Percentiles rank a stretch among this genome's conserved stretches.
phyloP scores from a whole-genome alignment of 495 filamentous ascomycete genomes.

The Paragyromitra xinjiangensis region DNA sequence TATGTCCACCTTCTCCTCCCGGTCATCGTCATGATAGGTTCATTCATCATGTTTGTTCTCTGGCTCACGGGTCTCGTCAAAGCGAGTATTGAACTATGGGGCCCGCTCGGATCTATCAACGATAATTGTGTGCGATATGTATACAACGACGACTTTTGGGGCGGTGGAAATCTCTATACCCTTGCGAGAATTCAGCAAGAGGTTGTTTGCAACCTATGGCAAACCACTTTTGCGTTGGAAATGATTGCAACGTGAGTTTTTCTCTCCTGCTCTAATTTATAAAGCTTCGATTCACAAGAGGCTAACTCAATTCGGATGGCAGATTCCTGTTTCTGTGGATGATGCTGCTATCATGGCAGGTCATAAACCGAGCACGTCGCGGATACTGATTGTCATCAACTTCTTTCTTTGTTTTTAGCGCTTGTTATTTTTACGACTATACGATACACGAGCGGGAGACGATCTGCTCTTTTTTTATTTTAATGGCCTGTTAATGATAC shows the following conservation, averaged over 20 bases:
- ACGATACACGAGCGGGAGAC: slow-evolving; percentile 29
- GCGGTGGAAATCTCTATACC: slow-evolving; percentile 71
- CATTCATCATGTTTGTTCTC: slow-evolving; percentile 92
- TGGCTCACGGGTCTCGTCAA: slow-evolving; percentile 94
- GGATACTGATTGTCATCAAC: slow-evolving; percentile 37
- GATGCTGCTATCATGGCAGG: slow-evolving; percentile 90
- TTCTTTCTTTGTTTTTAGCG: not conserved
- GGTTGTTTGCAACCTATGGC: slow-evolving; percentile 80
- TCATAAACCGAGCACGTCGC: slow-evolving; percentile 59
- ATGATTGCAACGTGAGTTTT: slow-evolving; percentile 56
- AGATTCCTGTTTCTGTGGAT: slow-evolving; percentile 93
- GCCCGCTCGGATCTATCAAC: slow-evolving; percentile 75
- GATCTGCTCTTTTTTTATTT: slow-evolving; percentile 20
- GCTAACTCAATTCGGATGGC: slow-evolving; percentile 73
- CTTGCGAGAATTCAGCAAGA: slow-evolving; percentile 88
- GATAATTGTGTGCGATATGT: slow-evolving; percentile 82
- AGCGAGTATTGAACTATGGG: slow-evolving; percentile 87
- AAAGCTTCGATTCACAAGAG: slow-evolving; percentile 62
- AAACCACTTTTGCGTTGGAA: slow-evolving; percentile 67
- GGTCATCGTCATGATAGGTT: slow-evolving; percentile 84
- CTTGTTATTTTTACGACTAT: slow-evolving; percentile 37
- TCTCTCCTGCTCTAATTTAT: not conserved
- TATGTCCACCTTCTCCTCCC: slow-evolving; percentile 82
- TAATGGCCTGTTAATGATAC: slow-evolving; percentile 49
- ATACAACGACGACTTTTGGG: slow-evolving; percentile 64